Conservation (phyloP, 2,329 filamentous ascomycete species). For the Harringtonia aguacate region DNA sequence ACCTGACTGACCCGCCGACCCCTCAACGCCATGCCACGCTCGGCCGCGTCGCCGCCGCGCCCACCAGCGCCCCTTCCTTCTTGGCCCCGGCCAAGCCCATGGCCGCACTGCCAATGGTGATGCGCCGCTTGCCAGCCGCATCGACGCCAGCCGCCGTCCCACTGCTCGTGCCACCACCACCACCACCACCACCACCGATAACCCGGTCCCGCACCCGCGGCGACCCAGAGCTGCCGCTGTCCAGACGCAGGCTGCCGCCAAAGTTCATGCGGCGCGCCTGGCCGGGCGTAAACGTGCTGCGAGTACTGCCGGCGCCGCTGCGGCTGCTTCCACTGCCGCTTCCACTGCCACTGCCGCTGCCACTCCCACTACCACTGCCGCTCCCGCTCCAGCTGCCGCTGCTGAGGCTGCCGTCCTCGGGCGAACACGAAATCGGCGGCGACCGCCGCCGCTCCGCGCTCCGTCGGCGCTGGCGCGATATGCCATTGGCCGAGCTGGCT, state of each 20-base stretch:
- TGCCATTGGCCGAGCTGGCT: conserved; percentile 42
- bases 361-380: conserved; percentile 12
- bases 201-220: conserved; percentile 20
- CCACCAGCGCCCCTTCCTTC: background rate
- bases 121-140: conserved; percentile 20
- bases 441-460: conserved; percentile 39
- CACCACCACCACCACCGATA: too few relatives aligned
- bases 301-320: conserved; percentile 1
- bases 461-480: conserved; percentile 39
- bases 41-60: conserved; percentile 7
- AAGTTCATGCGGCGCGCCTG: conserved; percentile 50
- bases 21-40: conserved; percentile 16
- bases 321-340: conserved; percentile 5
- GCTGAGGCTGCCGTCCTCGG: conserved; percentile 22
- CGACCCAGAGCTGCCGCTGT: conserved; percentile 14
- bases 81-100: conserved; percentile 9
- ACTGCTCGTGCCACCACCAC: too few relatives aligned
- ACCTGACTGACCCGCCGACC: too few relatives aligned
- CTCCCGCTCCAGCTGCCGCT: conserved; percentile 18
- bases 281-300: conserved; percentile 34
- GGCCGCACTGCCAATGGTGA: conserved; percentile 30
- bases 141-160: conserved; percentile 13
- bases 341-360: conserved; percentile 20
- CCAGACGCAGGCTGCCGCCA: conserved; percentile 26
- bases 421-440: conserved; percentile 42